Base-by-base conservation (phyloP, 257 asterid genomes). In the Dorcoceras hygrometricum region DNA sequence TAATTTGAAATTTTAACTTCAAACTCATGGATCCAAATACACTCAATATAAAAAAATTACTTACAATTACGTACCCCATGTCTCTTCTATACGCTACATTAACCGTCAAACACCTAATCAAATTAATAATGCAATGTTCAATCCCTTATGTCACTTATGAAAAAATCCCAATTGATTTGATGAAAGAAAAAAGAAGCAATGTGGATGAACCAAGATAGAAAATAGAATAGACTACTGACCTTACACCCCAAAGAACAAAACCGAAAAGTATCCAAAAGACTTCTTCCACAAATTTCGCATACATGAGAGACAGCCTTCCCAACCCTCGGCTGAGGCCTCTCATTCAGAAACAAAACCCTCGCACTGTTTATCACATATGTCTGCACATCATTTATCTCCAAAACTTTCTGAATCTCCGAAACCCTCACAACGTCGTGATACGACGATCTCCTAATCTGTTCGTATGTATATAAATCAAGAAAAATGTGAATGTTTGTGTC, bases 341-440 rank as follows among this genome's bases (percentile, higher is more conserved):
- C 96, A 26, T 93, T 93, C 61, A 93, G 81, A 71, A 93, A 93
- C 80, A 93, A 72, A 76, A 93, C 99, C 83, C 96, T 88, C 1
- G 99, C 99, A 55, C 99, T 88, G 73, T 93, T 93, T 46, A 93
- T 93, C 18, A 90, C 97, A 72, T 93, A 93, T 0, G 97, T 90
- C 48, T 93, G 99, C n/a, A 93, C 97, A 7, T 95, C 99, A 27
- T 94, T 86, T 55, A 88, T 82, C 51, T 90, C 99, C 80, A 90
- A 65, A n/a, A 81, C 96, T 77, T 83, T 90, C 55, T 93, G 95
- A 67, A 93, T 86, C 85, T 93, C 99, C 60, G 96, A 86, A 25
- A 93, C 94, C 77, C 99, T 77, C 73, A 93, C 99, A 76, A 93
- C 99, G 73, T 93, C 99, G 51, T 93, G 99, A 65, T 93, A 93